Conservation (phyloP, 192 early-diverging fungal genomes). For the Backusella mclennaniae region DNA sequence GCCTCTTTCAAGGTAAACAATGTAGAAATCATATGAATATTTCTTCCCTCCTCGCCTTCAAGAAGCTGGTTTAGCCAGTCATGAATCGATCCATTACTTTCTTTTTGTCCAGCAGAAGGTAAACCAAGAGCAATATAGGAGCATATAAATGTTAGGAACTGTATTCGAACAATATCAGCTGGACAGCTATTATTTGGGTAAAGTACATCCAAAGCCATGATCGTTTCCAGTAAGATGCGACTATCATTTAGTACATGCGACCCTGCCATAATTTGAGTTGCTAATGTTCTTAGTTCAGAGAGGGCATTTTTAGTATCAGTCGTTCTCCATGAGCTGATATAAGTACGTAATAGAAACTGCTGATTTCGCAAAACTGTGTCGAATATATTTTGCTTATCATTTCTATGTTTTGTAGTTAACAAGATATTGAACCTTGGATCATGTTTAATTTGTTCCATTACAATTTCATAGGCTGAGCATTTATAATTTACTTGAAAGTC, state of each 20-base stretch:
- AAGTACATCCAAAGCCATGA: not conserved
- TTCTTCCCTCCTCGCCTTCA: not conserved
- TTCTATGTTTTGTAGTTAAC: not conserved
- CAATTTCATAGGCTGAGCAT: not conserved
- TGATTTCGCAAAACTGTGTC: not conserved
- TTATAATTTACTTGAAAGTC: not conserved
- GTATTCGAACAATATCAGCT: not conserved
- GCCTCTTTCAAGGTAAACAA: not conserved
- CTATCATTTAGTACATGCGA: not conserved
- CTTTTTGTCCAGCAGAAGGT: not conserved
- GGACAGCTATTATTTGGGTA: conserved; percentile 1
- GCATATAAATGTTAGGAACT: not conserved
- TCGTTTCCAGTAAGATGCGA: not conserved
- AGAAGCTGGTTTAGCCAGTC: not conserved
- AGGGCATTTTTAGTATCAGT: not conserved
- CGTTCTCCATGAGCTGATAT: not conserved
- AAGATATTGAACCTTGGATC: not conserved
- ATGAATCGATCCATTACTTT: not conserved
- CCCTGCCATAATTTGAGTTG: not conserved
- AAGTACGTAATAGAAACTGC: not conserved
- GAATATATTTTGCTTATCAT: not conserved
- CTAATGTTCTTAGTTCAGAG: not conserved
- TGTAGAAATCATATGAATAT: not conserved
- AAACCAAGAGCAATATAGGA: not conserved
- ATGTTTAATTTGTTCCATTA: not conserved